phyloP scores from a whole-genome alignment of 371 early-diverging fungal species.

The Rhizomucor miehei region DNA sequence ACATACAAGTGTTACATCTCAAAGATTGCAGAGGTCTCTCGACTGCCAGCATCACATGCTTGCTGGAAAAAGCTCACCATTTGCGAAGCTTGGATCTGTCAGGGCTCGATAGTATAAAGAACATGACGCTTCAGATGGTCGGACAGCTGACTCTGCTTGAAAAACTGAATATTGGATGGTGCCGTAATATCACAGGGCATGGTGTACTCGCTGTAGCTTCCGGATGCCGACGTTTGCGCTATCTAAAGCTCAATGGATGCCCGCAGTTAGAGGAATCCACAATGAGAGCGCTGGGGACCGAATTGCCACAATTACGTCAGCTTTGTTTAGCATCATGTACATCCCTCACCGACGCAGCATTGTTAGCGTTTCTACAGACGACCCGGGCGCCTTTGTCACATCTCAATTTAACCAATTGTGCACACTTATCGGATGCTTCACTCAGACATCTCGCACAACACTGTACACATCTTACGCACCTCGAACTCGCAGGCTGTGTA shows the following conservation, averaged over 20 bases:
- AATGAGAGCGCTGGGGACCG: slow-evolving; percentile 33
- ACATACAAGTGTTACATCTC: slow-evolving; percentile 45
- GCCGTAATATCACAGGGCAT: slow-evolving; percentile 48
- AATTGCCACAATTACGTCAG: slow-evolving; percentile 37
- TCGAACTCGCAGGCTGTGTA: slow-evolving; percentile 51
- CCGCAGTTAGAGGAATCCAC: slow-evolving; percentile 41
- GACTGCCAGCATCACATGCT: slow-evolving; percentile 43
- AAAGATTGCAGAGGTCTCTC: slow-evolving; percentile 51
- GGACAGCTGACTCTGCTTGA: slow-evolving; percentile 32
- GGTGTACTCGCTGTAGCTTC: slow-evolving; percentile 35
- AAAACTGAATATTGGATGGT: slow-evolving; percentile 52
- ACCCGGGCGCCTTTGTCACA: slow-evolving; percentile 25
- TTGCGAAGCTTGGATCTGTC: slow-evolving; percentile 46
- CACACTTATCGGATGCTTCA: slow-evolving; percentile 39
- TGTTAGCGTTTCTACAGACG: slow-evolving; percentile 31
- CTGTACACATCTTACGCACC: slow-evolving; percentile 34
- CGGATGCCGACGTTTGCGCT: slow-evolving; percentile 32
- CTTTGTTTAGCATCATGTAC: slow-evolving; percentile 49
- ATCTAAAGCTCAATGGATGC: slow-evolving; percentile 52
- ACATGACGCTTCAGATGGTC: slow-evolving; percentile 39
- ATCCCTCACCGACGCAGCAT: slow-evolving; percentile 37
- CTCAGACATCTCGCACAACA: slow-evolving; percentile 37
- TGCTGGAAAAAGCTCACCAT: slow-evolving; percentile 31
- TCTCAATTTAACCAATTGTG: slow-evolving; percentile 50
- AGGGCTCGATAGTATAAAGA: slow-evolving; percentile 45